Base-by-base conservation (phyloP, 139 green algal genomes). In the Chlamydomonas asymmetrica region DNA sequence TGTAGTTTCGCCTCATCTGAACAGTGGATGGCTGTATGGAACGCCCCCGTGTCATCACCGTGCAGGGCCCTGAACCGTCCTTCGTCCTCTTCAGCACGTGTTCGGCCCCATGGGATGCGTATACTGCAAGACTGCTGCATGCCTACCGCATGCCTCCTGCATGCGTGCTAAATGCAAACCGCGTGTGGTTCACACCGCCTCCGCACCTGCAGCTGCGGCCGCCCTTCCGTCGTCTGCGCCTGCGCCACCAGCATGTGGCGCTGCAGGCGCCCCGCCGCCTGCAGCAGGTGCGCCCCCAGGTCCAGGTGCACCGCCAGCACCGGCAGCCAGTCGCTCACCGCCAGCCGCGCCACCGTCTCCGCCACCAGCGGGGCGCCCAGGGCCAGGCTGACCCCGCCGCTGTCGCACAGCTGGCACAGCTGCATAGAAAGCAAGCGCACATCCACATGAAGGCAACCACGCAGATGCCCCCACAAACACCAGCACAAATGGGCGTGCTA, bases 341-440 rank as follows among this genome's bases (percentile, higher is more conserved):
- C 18, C 29, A 76, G 70, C 34, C 67, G 57, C 6, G 56, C 56
- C 0, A 60, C 75, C 54, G 27, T 32, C 66, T 80, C 62, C 27
- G 60, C 32, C 49, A 79, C 35, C 63, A 79, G 62, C 63, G 72
- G 74, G 0, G 74, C 50, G 9, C 50, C 65, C 41, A 80, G 50
- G 9, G 74, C 40, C 23, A 57, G 34, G 74, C 29, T 56, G 23
- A 80, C 2, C 48, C 20, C 45, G 41, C 65, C 74, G 45, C 31
- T 29, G n/a, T 56, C n/a, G 20, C 49, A 32, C 3, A 73, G 64
- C 7, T 80, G 57, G 32, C 74, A 74, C 34, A 80, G 31, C 49
- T 76, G 45, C n/a, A n/a, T n/a, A n/a, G n/a, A n/a, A n/a, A n/a
- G n/a, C n/a, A n/a, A n/a, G n/a, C n/a, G n/a, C n/a, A n/a, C n/a